A percentile compares a stretch with the other conserved stretches of the same genome.
Conservation (phyloP, 2,329 filamentous ascomycete genomes). For the Penicillium sp. region DNA sequence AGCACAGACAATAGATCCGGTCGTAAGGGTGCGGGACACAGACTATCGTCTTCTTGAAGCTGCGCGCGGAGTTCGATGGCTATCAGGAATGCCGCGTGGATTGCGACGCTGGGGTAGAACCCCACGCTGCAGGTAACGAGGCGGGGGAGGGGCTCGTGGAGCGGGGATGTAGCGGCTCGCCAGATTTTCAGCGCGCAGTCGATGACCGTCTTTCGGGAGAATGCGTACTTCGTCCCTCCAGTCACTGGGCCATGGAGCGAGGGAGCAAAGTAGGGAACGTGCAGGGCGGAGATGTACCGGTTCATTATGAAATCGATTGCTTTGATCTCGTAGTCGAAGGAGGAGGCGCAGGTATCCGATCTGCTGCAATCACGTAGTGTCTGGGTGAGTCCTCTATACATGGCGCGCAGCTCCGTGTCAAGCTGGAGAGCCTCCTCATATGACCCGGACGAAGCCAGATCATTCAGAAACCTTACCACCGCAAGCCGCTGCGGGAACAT, state of each 20-base stretch:
- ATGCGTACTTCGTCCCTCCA: slow-evolving; percentile 41
- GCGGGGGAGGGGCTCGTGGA: slow-evolving; percentile 42
- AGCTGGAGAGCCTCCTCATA: slow-evolving; percentile 32
- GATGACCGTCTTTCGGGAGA: slow-evolving; percentile 54
- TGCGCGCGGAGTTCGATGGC: slow-evolving; percentile 32
- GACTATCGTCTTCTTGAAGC: slow-evolving; percentile 32
- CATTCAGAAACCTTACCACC: slow-evolving; percentile 37
- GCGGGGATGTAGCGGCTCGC: slow-evolving; percentile 42
- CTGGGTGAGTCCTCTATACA: slow-evolving; percentile 50
- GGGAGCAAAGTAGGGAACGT: slow-evolving; percentile 34
- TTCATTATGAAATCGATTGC: slow-evolving; percentile 35
- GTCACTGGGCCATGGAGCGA: slow-evolving; percentile 21
- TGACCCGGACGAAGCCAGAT: slow-evolving; percentile 20
- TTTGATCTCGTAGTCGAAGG: slow-evolving; percentile 24
- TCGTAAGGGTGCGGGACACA: slow-evolving; percentile 31
- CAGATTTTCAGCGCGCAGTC: slow-evolving; percentile 57
- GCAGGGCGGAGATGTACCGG: slow-evolving; percentile 35
- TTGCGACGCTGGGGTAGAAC: slow-evolving; percentile 21
- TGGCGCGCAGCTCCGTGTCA: slow-evolving; percentile 50
- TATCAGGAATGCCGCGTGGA: slow-evolving; percentile 30
- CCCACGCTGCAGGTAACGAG: slow-evolving; percentile 46
- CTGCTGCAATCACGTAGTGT: slow-evolving; percentile 26
- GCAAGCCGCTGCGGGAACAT: slow-evolving; percentile 43
- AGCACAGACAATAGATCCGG: slow-evolving; percentile 40
- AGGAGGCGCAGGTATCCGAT: neutral